Conservation (phyloP, 345 rosid species). For the Hirschfeldia incana region DNA sequence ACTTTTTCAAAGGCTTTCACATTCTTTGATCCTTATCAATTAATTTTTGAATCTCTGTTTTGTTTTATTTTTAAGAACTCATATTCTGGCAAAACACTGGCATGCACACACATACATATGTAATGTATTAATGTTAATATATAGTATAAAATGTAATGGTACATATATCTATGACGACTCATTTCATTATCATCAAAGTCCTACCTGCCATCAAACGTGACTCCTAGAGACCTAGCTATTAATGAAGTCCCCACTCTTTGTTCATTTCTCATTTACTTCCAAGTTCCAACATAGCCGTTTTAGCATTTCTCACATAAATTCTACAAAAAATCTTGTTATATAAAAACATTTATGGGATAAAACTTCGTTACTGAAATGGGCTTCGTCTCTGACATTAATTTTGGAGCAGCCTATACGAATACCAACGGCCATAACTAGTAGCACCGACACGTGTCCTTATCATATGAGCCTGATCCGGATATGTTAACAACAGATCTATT, state of each 20-base stretch:
- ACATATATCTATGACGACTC: conserved; percentile 7
- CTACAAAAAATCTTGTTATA: not conserved
- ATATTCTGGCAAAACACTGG: conserved; percentile 10
- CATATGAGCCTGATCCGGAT: not conserved
- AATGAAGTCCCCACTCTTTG: conserved; percentile 25
- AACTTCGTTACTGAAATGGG: not conserved
- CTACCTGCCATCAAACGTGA: conserved; percentile 29
- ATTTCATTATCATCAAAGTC: conserved; percentile 22
- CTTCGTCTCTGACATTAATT: not conserved
- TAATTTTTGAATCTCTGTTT: conserved; percentile 21
- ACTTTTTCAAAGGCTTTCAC: conserved; percentile 38
- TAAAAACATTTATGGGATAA: not conserved
- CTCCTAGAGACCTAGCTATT: conserved; percentile 28
- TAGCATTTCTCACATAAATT: not conserved
- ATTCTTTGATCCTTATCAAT: conserved; percentile 33
- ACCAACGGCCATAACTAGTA: not conserved
- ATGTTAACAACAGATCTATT: not conserved
- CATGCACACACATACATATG: not conserved
- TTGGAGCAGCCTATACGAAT: not conserved
- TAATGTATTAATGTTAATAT: too few relatives aligned
- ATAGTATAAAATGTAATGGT: not conserved
- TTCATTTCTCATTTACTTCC: conserved; percentile 26
- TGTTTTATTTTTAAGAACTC: not conserved
- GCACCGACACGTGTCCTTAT: not conserved
- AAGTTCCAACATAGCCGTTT: conserved; percentile 17